Conservation (phyloP, 306 rosid species). For the Lathyrus oleraceus region DNA sequence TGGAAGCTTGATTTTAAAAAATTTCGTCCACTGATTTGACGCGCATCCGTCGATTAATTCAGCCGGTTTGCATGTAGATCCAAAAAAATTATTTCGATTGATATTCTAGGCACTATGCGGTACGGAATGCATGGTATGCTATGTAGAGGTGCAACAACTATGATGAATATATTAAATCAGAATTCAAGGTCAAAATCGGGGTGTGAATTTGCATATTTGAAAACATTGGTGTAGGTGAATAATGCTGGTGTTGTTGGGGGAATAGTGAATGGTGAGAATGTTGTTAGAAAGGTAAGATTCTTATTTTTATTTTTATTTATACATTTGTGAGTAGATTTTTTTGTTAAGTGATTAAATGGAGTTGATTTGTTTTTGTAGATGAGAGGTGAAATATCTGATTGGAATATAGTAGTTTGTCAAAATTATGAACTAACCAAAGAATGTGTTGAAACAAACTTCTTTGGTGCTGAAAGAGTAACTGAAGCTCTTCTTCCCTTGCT, state of each 20-base stretch:
- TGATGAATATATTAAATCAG: too few relatives aligned
- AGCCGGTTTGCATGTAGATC: too few relatives aligned
- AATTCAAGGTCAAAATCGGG: too few relatives aligned
- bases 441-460: slow-evolving; percentile 54
- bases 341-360: background rate
- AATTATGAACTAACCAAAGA: slow-evolving; percentile 43
- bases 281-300: slow-evolving; percentile 27
- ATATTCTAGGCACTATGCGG: too few relatives aligned
- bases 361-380: slow-evolving; percentile 18
- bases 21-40: too few relatives aligned
- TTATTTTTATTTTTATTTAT: background rate
- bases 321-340: too few relatives aligned
- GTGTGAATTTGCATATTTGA: background rate
- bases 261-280: slow-evolving; percentile 30
- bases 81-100: too few relatives aligned
- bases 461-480: slow-evolving; percentile 54
- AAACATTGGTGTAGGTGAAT: slow-evolving; percentile 37
- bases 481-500: slow-evolving; percentile 61
- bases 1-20: too few relatives aligned
- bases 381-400: slow-evolving; percentile 39
- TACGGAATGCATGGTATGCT: too few relatives aligned
- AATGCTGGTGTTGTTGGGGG: slow-evolving; percentile 46
- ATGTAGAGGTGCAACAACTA: too few relatives aligned
- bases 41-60: too few relatives aligned
- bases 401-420: slow-evolving; percentile 22